phyloP scores from a whole-genome alignment of 2,329 filamentous ascomycete genomes.

The Diaporthe vaccinii region DNA sequence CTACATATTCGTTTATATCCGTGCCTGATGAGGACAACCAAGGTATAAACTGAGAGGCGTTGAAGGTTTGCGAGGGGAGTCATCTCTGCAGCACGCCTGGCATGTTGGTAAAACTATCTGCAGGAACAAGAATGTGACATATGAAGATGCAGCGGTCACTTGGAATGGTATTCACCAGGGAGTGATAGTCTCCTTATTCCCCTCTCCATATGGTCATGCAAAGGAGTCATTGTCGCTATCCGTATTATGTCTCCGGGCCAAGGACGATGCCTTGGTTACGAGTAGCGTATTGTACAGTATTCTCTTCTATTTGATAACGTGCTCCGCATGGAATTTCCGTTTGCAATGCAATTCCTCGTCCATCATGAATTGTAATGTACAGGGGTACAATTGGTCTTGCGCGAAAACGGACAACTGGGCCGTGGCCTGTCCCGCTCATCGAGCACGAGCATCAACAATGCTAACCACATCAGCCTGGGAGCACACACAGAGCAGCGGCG shows the following conservation, averaged over 20 bases:
- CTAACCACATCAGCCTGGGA: not conserved
- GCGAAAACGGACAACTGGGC: not conserved
- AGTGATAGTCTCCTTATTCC: not conserved
- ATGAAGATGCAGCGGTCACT: not conserved
- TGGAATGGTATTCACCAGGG: not conserved
- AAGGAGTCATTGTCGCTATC: too few relatives aligned
- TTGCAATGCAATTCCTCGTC: not conserved
- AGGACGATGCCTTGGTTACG: not conserved
- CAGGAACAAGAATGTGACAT: not conserved
- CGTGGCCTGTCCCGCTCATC: not conserved
- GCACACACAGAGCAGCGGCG: constrained; percentile 3
- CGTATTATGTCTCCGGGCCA: not conserved
- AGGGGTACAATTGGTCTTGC: not conserved
- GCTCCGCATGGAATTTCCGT: not conserved
- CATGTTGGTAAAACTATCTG: not conserved
- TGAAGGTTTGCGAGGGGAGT: not conserved
- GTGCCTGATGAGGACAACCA: too few relatives aligned
- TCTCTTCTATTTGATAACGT: not conserved
- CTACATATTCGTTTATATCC: not conserved
- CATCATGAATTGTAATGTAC: constrained; percentile 25
- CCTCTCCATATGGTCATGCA: too few relatives aligned
- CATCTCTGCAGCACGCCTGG: not conserved
- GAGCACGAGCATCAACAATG: not conserved
- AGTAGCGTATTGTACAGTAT: constrained; percentile 16
- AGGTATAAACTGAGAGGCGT: too few relatives aligned